Evolutionary conservation across 805 yeast genomes (phyloP), one percentile per base, ranked within the genome.

Genomic region (Cyberlindnera amylophila): DNA sequence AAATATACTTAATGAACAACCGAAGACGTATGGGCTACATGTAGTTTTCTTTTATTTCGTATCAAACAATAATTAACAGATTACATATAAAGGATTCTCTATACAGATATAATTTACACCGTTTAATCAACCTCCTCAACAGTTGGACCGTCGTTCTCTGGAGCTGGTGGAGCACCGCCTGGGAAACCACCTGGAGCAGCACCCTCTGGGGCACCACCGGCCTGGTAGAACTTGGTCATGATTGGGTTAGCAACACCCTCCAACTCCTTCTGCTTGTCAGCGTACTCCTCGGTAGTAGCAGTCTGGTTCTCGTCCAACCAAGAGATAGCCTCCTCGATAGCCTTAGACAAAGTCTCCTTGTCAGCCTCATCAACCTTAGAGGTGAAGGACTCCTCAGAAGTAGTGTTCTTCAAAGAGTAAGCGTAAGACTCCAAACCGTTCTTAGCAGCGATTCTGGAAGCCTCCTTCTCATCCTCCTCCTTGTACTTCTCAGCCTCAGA

Each of bases 401-500:
- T 72, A 46, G 93, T 75, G 71, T 81, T 82, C 84, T 89, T 90
- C 68, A 90, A 79, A 39, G 93, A 84, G 82, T 87, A 90, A 55
- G 96, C 86, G 70, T 88, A 91, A 32, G 96, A 86, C 78, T 90
- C 97, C 65, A 91, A 81, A 61, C 83, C 90, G 74, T 90, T 91
- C 88, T 88, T 89, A 69, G 95, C 88, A 64, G 79, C 87, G 58
- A 90, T 82, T 76, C 98, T 88, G 54, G 81, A 67, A 63, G 96
- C 86, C 79, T 90, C 96, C 74, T 81, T 78, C 71, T 89, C 97
- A 71, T 90, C 96, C 71, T 90, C 96, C 57, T 86, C 96, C 78
- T 86, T 89, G 81, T 73, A 90, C 77, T 89, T 90, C 77, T 91
- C 97, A 61, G 97, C 98, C 71, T 91, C 97, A 53, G 86, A 72